Evolutionary conservation across 2,329 filamentous ascomycete species (phyloP).

Genomic region (Nothomitra cinnamomea): DNA sequence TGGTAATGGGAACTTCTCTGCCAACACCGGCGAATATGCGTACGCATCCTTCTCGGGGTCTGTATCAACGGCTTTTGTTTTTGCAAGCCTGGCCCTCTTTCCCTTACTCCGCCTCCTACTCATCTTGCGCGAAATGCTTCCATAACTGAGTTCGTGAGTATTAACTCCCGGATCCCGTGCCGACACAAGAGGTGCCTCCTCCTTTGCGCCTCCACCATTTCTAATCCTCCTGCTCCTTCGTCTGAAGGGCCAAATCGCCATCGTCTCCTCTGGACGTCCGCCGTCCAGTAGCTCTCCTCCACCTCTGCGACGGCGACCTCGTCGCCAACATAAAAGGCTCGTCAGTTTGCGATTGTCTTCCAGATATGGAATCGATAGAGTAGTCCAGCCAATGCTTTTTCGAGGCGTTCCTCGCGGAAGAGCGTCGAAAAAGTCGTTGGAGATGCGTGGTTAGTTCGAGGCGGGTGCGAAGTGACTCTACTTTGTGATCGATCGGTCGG

Average conservation of each 20-base stretch:
- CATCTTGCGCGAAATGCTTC: background rate
- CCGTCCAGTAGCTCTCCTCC: constrained; percentile 4
- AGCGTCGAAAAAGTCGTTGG: too few relatives aligned
- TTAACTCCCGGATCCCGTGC: background rate
- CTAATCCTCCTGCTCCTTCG: constrained; percentile 33
- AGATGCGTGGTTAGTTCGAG: too few relatives aligned
- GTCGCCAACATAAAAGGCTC: constrained; percentile 6
- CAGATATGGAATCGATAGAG: background rate
- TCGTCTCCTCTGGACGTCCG: constrained; percentile 19
- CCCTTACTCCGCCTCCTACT: background rate
- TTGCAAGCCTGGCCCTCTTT: background rate
- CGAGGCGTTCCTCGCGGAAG: background rate
- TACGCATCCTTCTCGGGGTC: background rate
- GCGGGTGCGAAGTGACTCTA: too few relatives aligned
- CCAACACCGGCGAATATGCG: background rate
- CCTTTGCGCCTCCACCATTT: background rate
- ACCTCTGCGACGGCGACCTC: constrained; percentile 3
- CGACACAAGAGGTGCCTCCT: background rate
- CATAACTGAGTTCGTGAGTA: too few relatives aligned
- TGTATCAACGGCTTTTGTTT: background rate
- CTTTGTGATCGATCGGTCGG: too few relatives aligned
- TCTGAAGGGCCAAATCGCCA: constrained; percentile 75
- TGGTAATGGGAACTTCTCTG: background rate
- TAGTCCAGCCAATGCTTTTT: background rate
- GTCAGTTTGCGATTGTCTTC: constrained; percentile 2